Base-by-base conservation (phyloP, 2,329 filamentous ascomycete species). In the Xylaria sp. region DNA sequence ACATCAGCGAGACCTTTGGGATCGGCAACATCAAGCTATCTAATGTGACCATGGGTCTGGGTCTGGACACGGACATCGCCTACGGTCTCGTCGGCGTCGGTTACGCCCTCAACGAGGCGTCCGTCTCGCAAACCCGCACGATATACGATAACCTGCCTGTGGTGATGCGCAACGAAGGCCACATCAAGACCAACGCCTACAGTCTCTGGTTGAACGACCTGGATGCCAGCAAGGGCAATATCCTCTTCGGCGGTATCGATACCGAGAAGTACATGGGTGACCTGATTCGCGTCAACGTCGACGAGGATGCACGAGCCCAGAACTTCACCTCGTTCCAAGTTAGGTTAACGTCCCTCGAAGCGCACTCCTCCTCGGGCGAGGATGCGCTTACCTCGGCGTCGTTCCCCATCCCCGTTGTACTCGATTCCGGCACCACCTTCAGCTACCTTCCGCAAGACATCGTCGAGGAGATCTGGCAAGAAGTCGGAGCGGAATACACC, bases 161-260 rank as follows among this genome's bases (percentile, higher is more conserved):
- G 63, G 80, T 85, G 57, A 83, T 95, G 78, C 80, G 86, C 42
- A 76, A 87, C 45, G 80, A 88, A 60, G 87, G 85, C 17, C 72
- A 86, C 55, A 91, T 91, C 74, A 86, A 86, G 64, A 84, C 84
- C 11, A 84, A 87, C 42, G 89, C 89, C 2, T 92, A 91, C 76
- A 92, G 89, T 61, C 76, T 93, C 21, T 92, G 89, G 88, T 78
- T 87, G 57, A 86, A 87, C 67, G 84, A 87, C 57, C 74, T 85
- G 9, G 80, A 80, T 61, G 77, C 90, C 0, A 87, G 82, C 63
- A 88, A 83, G 1, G 92, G 92, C 37, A 89, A 80, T 68, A 89
- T 94, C 63, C 79, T 94, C 1, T 95, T 94, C 68, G 92, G 92
- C 40, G 92, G 90, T n/a, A 87, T 94, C 61, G 91, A 94, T 73